Evolutionary conservation across 768 basidiomycete genomes (phyloP), one percentile per base, ranked within the genome.

Genomic region (Tricholoma sp.): DNA sequence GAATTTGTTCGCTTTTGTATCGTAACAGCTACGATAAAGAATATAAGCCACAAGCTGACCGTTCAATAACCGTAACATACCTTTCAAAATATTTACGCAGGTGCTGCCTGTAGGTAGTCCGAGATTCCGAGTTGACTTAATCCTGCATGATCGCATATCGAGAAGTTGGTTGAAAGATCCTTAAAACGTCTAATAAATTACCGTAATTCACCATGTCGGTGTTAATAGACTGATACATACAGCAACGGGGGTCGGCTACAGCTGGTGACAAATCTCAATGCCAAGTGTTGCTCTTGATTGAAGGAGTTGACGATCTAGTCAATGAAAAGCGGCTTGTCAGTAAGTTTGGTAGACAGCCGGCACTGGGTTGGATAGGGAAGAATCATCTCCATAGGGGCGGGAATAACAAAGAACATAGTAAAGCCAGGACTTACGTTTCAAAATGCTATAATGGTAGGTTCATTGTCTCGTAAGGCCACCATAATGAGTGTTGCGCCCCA

Each of bases 51-150:
- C 37, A 27, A 1, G 52, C 50, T 14, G 4, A 14, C 41, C 6
- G 2, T 3, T 27, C 4, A n/a, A 18, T 10, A 3, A 18, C 0
- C 27, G 2, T 29, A n/a, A 50, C 70, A 52, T 55, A 89, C 88
- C 82, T 98, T 98, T 50, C n/a, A 98, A 74, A 6, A 98, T 72
- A 70, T 98, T 98, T 21, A 95, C 89, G 65, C 95, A 98, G 0
- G 95, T 93, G 57, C 93, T 91, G 4, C 88, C 79, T 0, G 87
- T 88, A 0, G 87, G 87, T 49, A 92, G 72, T 10, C 90, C 81
- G 37, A 77, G 72, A n/a, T n/a, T n/a, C n/a, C n/a, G n/a, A n/a
- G n/a, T n/a, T n/a, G n/a, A n/a, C n/a, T 61, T 89, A 76, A 67
- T 98, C 93, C 0, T 2, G 91, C 89, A 5, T 87, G 81, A 61